Conservation (phyloP, 768 basidiomycete species). For the Amanita inopinata region DNA sequence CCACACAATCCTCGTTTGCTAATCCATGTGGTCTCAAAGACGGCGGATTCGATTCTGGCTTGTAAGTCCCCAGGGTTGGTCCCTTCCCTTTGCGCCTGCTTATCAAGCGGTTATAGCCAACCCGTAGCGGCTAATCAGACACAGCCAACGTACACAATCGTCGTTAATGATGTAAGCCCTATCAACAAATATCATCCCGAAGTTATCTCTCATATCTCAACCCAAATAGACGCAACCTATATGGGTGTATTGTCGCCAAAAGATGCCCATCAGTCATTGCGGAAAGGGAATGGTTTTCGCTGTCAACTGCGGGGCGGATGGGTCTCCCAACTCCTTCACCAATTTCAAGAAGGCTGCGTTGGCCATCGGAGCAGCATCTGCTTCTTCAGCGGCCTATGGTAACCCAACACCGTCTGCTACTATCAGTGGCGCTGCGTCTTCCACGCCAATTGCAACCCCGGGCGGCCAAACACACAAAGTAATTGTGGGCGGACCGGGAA, state of each 20-base stretch:
- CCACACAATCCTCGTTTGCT: slow-evolving; percentile 41
- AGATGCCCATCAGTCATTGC: slow-evolving; percentile 45
- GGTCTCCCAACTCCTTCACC: slow-evolving; percentile 46
- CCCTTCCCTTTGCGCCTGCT: slow-evolving; percentile 2
- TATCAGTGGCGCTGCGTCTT: slow-evolving; percentile 12
- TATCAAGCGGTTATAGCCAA: slow-evolving; percentile 23
- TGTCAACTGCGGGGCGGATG: slow-evolving; percentile 50
- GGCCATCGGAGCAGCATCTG: slow-evolving; percentile 40
- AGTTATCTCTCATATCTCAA: background rate
- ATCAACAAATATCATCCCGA: slow-evolving; percentile 3
- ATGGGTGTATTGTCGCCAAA: slow-evolving; percentile 53
- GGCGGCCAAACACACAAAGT: slow-evolving; percentile 45
- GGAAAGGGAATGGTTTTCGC: slow-evolving; percentile 60
- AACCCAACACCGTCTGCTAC: slow-evolving; percentile 7
- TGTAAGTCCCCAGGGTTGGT: slow-evolving; percentile 30
- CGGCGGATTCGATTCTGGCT: slow-evolving; percentile 48
- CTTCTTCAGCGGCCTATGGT: slow-evolving; percentile 27
- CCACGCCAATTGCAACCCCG: slow-evolving; percentile 32
- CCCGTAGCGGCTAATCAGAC: slow-evolving; percentile 44
- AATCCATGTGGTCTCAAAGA: slow-evolving; percentile 43
- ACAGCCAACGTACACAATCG: slow-evolving; percentile 40
- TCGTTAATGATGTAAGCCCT: slow-evolving; percentile 33
- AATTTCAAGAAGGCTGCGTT: slow-evolving; percentile 52
- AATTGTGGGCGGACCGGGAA: slow-evolving; percentile 40
- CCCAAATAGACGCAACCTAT: slow-evolving; percentile 38